Evolutionary conservation across 345 rosid genomes (phyloP), one percentile per base, ranked within the genome.

Genomic region (Populus ilicifolia): DNA sequence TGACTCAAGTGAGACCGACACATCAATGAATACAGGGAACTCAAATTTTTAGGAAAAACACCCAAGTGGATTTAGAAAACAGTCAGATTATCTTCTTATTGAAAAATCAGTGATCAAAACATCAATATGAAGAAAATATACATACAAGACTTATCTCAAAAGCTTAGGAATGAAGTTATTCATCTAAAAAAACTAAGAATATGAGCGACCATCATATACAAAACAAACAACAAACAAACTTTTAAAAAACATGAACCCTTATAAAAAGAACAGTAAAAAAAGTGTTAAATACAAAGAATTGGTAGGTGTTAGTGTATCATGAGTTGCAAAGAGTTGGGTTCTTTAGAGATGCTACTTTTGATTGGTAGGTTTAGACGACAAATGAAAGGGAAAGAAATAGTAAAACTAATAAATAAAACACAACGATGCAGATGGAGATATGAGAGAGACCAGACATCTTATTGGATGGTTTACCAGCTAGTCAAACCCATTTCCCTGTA

Each of bases 401-500:
- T 18, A 29, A 41, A 33, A 18, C 41, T 43, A 20, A 36, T 3
- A 5, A 21, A 10, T 16, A 30, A n/a, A 11, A 23, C 6, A 59
- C n/a, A 38, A 52, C 44, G 5, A 13, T 11, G n/a, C 14, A 13
- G 70, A 44, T 16, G 25, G 52, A 36, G 17, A 21, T 21, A 5
- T 20, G 18, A 73, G 52, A 17, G 36, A 41, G 11, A 8, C 5
- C 1, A 41, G 11, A 9, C 5, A 11, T 56, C 63, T 56, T 56
- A 27, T 9, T 10, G 29, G 63, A 56, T 59, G 4, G 29, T 23
- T 5, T 80, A 84, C 84, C 90, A 72, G 76, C 81, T 23, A 59
- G 90, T 85, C 86, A 85, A 83, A 74, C 80, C 83, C 87, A 85
- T 78, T 70, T 48, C 62, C 29, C 62, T n/a, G 30, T 5, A 2